Base-by-base conservation (phyloP, 148 eudicot species). In the Agrostemma githago region DNA sequence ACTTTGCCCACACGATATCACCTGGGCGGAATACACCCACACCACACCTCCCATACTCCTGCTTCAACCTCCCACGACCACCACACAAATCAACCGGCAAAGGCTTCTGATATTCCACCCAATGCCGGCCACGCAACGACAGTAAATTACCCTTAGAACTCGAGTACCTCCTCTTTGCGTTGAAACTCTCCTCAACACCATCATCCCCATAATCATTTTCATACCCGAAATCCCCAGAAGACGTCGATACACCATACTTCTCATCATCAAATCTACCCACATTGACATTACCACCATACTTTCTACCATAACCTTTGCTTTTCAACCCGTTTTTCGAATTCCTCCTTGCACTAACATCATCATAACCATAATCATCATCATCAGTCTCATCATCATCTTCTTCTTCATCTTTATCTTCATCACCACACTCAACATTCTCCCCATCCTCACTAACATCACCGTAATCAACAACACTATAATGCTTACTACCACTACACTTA, bases 1-100 rank as follows among this genome's bases (percentile, higher is more conserved):
- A 82, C 72, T 84, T 82, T 1, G 92, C 97, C 99, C 99, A 96
- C 74, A 96, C 97, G 38, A 92, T 80, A 80, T 96, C 97, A 69
- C 97, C 99, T 1, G 89, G 84, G 60, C 48, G 73, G 84, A 86
- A 95, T 11, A 74, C 87, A 42, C 80, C 81, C 1, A 80, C 73
- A 76, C 63, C 44, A 61, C 79, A 56, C 77, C 72, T 79, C 74
- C 40, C 68, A 43, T 51, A 76, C 72, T 70, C 67, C 72, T 71
- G 72, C 70, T 83, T 75, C 59, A 64, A 70, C 68, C 80, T 71
- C 37, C 73, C 83, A 76, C 75, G 70, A 58, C 34, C 72, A 46
- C 82, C 86, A 70, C 44, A 70, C 53, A 78, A 59, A 80, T 75
- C 77, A 41, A 66, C 42, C 2, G 59, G 73, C 72, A 51, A 34